Evolutionary conservation across 2,329 filamentous ascomycete genomes (phyloP), one percentile per base, ranked within the genome.

Genomic region (Myriosclerotinia duriaeana): DNA sequence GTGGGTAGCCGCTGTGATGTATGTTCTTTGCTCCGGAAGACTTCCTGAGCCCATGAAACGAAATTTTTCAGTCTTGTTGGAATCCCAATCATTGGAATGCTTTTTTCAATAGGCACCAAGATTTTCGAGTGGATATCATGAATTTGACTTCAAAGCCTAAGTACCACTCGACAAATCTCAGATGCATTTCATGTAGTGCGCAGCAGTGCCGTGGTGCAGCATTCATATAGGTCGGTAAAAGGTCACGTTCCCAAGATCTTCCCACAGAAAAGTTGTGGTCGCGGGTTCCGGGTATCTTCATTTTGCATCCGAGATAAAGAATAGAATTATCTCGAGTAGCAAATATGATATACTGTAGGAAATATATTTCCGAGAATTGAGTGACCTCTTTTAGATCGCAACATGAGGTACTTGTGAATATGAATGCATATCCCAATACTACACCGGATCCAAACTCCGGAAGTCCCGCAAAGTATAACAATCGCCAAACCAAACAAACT

Each of bases 91-190:
- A 22, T 60, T 11, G 36, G 44, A 53, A 26, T 52, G 20, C 26
- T 30, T 48, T 50, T 42, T 30, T 59, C 22, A 15, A 34, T 38
- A n/a, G 53, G 53, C 15, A 59, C 53, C n/a, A 50, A 26, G 53
- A 65, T 65, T 9, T 50, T 60, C 38, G 22, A 38, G 63, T 60
- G 63, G 42, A 53, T 26, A 60, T 52, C 11, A 38, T 53, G 46
- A 30, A 52, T 60, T 60, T 60, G 34, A 38, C 40, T 59, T 59
- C 54, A 38, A 44, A 60, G 63, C 63, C 63, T 22, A 65, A 65
- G 63, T 65, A 60, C 63, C 63, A 65, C 63, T 54, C 63, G 46
- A 65, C 40, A 26, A 65, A 60, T 60, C 58, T 60, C 20, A 50
- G 30, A 60, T 60, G 44, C 42, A 50, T 26, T 48, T 50, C 44